A percentile compares a stretch with the other conserved stretches of the same genome.
Conservation (phyloP, 1,139 yeast genomes). For the Scheffersomyces insectosa region DNA sequence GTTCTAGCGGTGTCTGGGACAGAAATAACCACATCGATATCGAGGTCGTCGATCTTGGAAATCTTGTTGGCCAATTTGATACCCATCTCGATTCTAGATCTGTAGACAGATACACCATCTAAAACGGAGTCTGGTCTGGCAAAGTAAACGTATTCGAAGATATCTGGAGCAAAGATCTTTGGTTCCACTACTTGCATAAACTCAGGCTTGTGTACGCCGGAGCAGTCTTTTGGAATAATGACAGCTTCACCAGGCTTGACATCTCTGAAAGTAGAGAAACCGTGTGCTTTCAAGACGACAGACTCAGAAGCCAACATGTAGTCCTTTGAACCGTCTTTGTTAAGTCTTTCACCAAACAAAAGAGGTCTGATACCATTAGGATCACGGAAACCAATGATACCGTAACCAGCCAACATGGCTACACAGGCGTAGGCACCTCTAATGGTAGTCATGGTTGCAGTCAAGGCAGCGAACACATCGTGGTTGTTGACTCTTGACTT, state of each 20-base stretch:
- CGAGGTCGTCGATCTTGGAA: constrained; percentile 48
- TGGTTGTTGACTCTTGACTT: constrained; percentile 90
- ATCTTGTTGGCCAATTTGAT: constrained; percentile 79
- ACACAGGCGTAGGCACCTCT: constrained; percentile 97
- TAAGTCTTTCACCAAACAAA: constrained; percentile 75
- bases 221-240: constrained; percentile 73
- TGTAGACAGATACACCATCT: constrained; percentile 93
- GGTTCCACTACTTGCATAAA: constrained; percentile 85
- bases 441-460: constrained; percentile 75
- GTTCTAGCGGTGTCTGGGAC: constrained; percentile 98
- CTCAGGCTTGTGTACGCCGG: constrained; percentile 55
- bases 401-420: constrained; percentile 95
- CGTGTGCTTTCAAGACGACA: constrained; percentile 93
- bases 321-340: constrained; percentile 72
- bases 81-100: constrained; percentile 94
- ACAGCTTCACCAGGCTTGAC: constrained; percentile 95
- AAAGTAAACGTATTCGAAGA: constrained; percentile 95
- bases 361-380: constrained; percentile 96
- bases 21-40: constrained; percentile 92
- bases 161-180: constrained; percentile 84
- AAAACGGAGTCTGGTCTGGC: constrained; percentile 96
- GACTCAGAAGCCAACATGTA: constrained; percentile 96
- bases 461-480: constrained; percentile 83
- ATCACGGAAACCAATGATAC: constrained; percentile 92
- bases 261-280: constrained; percentile 77